phyloP scores from a whole-genome alignment of 371 early-diverging fungal genomes.

The Apophysomyces elegans region DNA sequence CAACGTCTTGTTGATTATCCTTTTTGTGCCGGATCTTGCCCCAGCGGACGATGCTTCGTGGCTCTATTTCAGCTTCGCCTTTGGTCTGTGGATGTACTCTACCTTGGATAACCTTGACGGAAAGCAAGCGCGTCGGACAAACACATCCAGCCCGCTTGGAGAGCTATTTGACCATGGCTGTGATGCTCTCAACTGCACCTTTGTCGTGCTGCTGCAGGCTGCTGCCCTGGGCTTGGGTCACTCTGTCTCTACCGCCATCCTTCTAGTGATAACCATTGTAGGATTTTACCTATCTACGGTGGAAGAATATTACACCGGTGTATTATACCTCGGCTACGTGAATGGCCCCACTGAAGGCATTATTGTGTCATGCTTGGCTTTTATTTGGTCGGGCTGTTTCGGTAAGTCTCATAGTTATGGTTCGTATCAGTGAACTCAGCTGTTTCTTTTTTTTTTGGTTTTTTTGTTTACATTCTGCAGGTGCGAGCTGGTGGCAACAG shows the following conservation, averaged over 20 bases:
- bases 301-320: slow-evolving; percentile 96
- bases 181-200: slow-evolving; percentile 91
- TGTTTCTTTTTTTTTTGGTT: neutral
- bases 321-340: slow-evolving; percentile 89
- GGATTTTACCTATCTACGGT: slow-evolving; percentile 95
- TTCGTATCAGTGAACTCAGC: neutral
- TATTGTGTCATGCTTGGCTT: slow-evolving; percentile 70
- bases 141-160: slow-evolving; percentile 90
- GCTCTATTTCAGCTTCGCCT: slow-evolving; percentile 87
- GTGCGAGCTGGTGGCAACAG: slow-evolving; percentile 5
- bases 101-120: slow-evolving; percentile 99
- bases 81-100: slow-evolving; percentile 93
- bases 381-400: slow-evolving; percentile 72
- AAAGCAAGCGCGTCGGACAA: slow-evolving; percentile 98
- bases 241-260: slow-evolving; percentile 62
- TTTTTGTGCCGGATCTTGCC: slow-evolving; percentile 78
- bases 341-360: slow-evolving; percentile 98
- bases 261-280: slow-evolving; percentile 70
- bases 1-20: slow-evolving; percentile 74
- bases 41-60: slow-evolving; percentile 74
- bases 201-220: slow-evolving; percentile 84
- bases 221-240: slow-evolving; percentile 86
- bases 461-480: neutral
- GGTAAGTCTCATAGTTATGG: slow-evolving; percentile 29
- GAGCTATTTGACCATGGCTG: slow-evolving; percentile 96